phyloP scores from a whole-genome alignment of 2,329 filamentous ascomycete genomes.

The Fusarium clavum region DNA sequence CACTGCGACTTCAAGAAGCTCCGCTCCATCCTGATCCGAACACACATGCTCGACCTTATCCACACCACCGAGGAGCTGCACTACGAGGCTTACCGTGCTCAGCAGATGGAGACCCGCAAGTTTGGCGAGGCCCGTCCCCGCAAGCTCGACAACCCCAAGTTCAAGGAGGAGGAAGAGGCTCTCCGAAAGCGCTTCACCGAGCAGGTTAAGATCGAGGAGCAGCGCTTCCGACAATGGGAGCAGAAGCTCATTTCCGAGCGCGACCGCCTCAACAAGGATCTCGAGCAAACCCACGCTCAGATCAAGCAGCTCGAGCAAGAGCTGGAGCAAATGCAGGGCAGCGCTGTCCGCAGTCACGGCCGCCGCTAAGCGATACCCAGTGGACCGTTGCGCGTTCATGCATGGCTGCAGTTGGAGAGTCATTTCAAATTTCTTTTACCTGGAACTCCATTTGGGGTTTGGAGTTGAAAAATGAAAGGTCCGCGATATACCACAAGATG shows the following conservation, averaged over 20 bases:
- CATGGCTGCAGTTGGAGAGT: constrained; percentile 48
- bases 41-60: constrained; percentile 99
- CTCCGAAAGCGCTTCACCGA: constrained; percentile 99
- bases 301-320: constrained; percentile 94
- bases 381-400: constrained; percentile 34
- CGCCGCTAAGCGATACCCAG: constrained; percentile 74
- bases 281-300: constrained; percentile 95
- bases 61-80: constrained; percentile 99
- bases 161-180: constrained; percentile 99
- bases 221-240: constrained; percentile 99
- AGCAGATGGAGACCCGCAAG: constrained; percentile 99
- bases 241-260: constrained; percentile 99
- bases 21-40: constrained; percentile 97
- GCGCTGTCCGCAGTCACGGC: constrained; percentile 88
- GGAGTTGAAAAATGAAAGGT: constrained; percentile 52
- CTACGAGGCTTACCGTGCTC: constrained; percentile 98
- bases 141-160: constrained; percentile 99
- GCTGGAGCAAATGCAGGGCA: constrained; percentile 93
- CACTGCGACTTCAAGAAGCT: constrained; percentile 99
- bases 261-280: constrained; percentile 99
- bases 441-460: constrained; percentile 48
- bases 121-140: constrained; percentile 96
- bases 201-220: constrained; percentile 99
- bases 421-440: constrained; percentile 45
- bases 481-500: constrained; percentile 49